A percentile compares a stretch with the other conserved stretches of the same genome.
phyloP scores from a whole-genome alignment of 305 asterid species.

The Galium porrigens region DNA sequence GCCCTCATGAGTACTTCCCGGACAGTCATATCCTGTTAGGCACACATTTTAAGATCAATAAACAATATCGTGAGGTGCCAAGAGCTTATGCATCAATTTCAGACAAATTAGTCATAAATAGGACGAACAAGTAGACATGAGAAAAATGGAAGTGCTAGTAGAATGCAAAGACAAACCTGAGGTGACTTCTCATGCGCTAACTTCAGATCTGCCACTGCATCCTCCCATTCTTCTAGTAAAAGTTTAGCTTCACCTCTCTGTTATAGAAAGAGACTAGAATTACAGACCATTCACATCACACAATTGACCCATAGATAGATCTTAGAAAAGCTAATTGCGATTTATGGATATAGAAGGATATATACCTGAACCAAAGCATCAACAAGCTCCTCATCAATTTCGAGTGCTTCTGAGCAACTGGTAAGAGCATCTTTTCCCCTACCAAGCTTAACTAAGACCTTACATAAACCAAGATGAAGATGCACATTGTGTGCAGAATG shows the following conservation, averaged over 20 bases:
- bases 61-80: neutral
- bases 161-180: conserved; percentile 38
- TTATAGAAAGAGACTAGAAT: conserved; percentile 10
- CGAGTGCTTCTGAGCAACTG: conserved; percentile 69
- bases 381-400: conserved; percentile 54
- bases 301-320: neutral
- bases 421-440: conserved; percentile 74
- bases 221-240: conserved; percentile 84
- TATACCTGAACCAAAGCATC: conserved; percentile 83
- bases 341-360: neutral
- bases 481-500: conserved; percentile 64
- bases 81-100: neutral
- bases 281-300: neutral
- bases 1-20: conserved; percentile 63
- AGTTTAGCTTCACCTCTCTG: conserved; percentile 95
- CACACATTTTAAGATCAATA: neutral
- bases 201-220: conserved; percentile 80
- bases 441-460: conserved; percentile 76
- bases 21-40: conserved; percentile 50
- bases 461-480: conserved; percentile 80
- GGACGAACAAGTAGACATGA: neutral
- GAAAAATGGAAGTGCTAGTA: neutral
- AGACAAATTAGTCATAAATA: neutral
- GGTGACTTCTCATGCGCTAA: conserved; percentile 80
- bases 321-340: conserved; percentile 2